These are phyloP conservation scores for Coffea humblotiana DNA, from an alignment of 305 asterid genomes.

Conservation along the genomic window DNA sequence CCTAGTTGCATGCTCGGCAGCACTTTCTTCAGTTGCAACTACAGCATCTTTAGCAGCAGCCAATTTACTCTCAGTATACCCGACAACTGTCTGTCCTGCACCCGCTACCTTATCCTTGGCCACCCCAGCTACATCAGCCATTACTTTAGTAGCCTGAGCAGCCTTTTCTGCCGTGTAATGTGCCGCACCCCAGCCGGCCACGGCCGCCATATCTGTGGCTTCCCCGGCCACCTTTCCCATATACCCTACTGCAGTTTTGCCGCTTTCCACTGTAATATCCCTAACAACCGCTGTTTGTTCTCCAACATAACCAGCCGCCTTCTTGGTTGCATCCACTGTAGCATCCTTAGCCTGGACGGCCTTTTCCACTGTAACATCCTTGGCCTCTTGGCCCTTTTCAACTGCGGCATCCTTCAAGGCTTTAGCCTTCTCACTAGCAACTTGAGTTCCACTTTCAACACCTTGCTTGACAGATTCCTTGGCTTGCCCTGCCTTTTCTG, in stretches of 20 bases:
- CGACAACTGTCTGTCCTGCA: constrained; percentile 52
- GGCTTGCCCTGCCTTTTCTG: neutral
- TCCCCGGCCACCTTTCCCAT: constrained; percentile 49
- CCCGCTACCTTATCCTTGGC: constrained; percentile 63
- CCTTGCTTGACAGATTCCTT: no score
- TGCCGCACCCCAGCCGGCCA: constrained; percentile 76
- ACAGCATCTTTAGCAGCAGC: constrained; percentile 60
- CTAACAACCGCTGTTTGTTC: constrained; percentile 48
- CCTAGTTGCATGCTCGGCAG: constrained; percentile 65
- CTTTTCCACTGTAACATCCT: constrained; percentile 16
- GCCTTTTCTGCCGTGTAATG: constrained; percentile 57
- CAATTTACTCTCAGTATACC: constrained; percentile 48
- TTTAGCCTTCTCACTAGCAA: constrained; percentile 10
- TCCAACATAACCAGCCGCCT: constrained; percentile 33
- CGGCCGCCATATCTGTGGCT: constrained; percentile 60
- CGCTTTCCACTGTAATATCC: constrained; percentile 51
- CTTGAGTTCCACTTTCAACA: no score
- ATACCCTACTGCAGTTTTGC: constrained; percentile 52
- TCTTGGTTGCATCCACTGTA: constrained; percentile 22
- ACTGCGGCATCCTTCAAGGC: constrained; percentile 25
- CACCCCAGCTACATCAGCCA: constrained; percentile 46
- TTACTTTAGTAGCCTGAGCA: constrained; percentile 58
- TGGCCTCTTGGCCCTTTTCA: constrained; percentile 28
- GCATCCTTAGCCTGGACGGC: constrained; percentile 23
- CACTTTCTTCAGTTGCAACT: constrained; percentile 60